Conservation (phyloP, 805 yeast genomes). For the Starmerella powellii region DNA sequence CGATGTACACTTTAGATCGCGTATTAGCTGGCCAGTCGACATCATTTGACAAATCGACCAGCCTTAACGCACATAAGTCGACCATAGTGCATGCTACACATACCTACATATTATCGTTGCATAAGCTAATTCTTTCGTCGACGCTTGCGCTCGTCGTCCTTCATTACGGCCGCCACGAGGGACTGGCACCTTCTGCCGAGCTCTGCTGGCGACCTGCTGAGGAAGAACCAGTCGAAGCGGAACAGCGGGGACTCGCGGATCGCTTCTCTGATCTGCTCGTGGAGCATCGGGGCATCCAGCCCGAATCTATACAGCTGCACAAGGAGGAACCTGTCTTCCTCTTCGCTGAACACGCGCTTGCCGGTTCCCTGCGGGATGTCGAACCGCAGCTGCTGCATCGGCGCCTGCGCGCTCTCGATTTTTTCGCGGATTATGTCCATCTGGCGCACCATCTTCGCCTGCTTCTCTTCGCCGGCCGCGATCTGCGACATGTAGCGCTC, state of each 20-base stretch:
- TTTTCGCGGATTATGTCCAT: conserved; percentile 71
- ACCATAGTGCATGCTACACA: not conserved
- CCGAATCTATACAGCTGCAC: conserved; percentile 74
- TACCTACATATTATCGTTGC: not conserved
- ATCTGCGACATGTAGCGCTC: conserved; percentile 72
- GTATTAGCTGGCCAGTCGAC: no score
- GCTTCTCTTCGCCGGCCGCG: conserved; percentile 79
- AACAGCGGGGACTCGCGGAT: conserved; percentile 65
- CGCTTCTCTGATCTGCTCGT: conserved; percentile 64
- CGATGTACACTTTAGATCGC: no score
- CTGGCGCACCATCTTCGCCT: conserved; percentile 51
- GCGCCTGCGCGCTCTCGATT: conserved; percentile 55
- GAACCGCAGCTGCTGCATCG: conserved; percentile 64
- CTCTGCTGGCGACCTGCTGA: conserved; percentile 66
- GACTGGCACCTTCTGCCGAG: conserved; percentile 72
- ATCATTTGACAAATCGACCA: no score
- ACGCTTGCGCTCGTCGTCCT: conserved; percentile 37
- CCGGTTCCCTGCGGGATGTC: conserved; percentile 54
- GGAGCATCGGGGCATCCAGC: conserved; percentile 61
- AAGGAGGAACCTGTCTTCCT: conserved; percentile 79
- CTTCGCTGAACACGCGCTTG: conserved; percentile 59
- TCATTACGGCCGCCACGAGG: conserved; percentile 57
- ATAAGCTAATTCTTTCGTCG: conserved; percentile 2
- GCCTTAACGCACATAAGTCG: no score
- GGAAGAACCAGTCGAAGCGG: conserved; percentile 77